Percentiles rank a stretch among this genome's conserved stretches.
phyloP scores from a whole-genome alignment of 2,329 filamentous ascomycete genomes.

The Diplodia scrobiculata region DNA sequence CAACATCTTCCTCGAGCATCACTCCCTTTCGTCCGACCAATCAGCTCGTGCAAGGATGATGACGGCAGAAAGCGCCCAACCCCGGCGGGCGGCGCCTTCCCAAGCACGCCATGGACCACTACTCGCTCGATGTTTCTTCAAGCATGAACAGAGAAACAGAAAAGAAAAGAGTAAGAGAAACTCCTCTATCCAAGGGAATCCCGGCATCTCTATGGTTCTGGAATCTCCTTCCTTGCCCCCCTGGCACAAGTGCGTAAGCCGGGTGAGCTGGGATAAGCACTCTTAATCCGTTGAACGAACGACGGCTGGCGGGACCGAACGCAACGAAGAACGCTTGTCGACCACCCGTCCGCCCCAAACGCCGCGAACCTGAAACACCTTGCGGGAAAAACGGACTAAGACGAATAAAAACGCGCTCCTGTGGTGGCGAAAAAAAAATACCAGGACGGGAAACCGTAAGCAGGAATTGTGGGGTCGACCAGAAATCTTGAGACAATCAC shows the following conservation, averaged over 20 bases:
- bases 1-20: not conserved
- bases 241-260: constrained; percentile 16
- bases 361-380: constrained; percentile 22
- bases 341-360: constrained; percentile 9
- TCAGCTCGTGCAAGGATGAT: not conserved
- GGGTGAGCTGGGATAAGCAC: constrained; percentile 4
- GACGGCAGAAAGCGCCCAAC: constrained; percentile 5
- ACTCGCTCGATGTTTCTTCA: not conserved
- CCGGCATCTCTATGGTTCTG: constrained; percentile 5
- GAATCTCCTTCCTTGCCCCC: not conserved
- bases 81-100: not conserved
- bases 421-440: constrained; percentile 14
- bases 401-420: not conserved
- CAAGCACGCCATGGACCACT: not conserved
- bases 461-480: constrained; percentile 8
- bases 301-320: not conserved
- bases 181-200: not conserved
- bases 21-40: constrained; percentile 1
- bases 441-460: not conserved
- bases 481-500: not conserved
- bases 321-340: constrained; percentile 1
- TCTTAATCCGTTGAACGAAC: not conserved
- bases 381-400: not conserved
- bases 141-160: not conserved
- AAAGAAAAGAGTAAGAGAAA: not conserved